phyloP scores from a whole-genome alignment of 306 rosid genomes.

The Citrullus amarus region DNA sequence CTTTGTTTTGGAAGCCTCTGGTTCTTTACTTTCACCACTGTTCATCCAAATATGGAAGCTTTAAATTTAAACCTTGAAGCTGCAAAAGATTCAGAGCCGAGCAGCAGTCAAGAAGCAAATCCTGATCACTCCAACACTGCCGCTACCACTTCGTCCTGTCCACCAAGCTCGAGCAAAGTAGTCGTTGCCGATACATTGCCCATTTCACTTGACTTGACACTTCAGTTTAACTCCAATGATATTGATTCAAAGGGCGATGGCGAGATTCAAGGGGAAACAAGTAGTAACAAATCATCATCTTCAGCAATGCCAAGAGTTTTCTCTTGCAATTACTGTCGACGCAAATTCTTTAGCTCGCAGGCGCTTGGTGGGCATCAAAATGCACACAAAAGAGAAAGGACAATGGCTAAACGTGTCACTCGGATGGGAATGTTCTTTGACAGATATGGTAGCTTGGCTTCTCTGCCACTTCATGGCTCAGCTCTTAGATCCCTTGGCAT shows the following conservation, averaged over 20 bases:
- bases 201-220: slow-evolving; percentile 52
- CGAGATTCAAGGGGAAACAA: slow-evolving; percentile 28
- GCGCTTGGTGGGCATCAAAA: slow-evolving; percentile 93
- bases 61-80: slow-evolving; percentile 51
- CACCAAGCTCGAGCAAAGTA: slow-evolving; percentile 25
- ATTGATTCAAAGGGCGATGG: slow-evolving; percentile 29
- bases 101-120: slow-evolving; percentile 39
- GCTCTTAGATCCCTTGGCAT: slow-evolving; percentile 66
- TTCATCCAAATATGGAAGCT: slow-evolving; percentile 25
- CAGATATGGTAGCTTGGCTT: slow-evolving; percentile 63
- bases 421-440: slow-evolving; percentile 60
- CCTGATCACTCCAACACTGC: slow-evolving; percentile 36
- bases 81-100: slow-evolving; percentile 31
- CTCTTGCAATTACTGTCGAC: slow-evolving; percentile 84
- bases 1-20: neutral
- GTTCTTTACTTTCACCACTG: neutral
- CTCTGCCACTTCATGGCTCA: slow-evolving; percentile 77
- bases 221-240: slow-evolving; percentile 36
- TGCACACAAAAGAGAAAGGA: slow-evolving; percentile 87
- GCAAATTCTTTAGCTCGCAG: slow-evolving; percentile 89
- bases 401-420: slow-evolving; percentile 78
- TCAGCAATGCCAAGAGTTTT: slow-evolving; percentile 48
- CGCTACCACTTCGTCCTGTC: slow-evolving; percentile 33
- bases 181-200: slow-evolving; percentile 22
- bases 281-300: slow-evolving; percentile 21